These are phyloP conservation scores for Sporisorium graminicola DNA, from an alignment of 1,284 basidiomycete genomes.

Conservation along the genomic window DNA sequence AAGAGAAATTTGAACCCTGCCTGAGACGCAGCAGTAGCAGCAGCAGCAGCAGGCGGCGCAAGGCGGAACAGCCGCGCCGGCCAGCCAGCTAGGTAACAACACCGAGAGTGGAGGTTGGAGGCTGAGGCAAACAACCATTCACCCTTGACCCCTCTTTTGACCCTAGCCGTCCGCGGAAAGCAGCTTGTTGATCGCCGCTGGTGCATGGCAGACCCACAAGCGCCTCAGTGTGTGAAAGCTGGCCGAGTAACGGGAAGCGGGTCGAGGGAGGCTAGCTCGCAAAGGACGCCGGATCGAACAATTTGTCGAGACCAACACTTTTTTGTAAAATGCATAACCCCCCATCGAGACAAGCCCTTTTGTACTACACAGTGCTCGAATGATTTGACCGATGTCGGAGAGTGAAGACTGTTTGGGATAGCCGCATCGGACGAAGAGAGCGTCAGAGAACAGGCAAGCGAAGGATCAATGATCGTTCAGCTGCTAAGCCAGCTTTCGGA, in stretches of 20 bases:
- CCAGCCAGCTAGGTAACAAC: background rate
- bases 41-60: background rate
- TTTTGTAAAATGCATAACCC: background rate
- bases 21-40: background rate
- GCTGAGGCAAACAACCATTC: background rate
- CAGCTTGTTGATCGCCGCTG: background rate
- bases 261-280: background rate
- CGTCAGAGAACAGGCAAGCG: background rate
- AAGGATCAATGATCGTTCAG: background rate
- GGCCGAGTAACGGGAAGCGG: background rate
- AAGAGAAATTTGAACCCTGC: conserved; percentile 20
- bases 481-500: background rate
- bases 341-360: background rate
- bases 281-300: background rate
- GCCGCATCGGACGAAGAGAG: background rate
- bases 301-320: conserved; percentile 2
- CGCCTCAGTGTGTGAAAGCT: background rate
- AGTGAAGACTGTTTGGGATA: no score
- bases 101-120: conserved; percentile 5
- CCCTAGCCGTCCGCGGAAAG: background rate
- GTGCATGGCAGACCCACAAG: background rate
- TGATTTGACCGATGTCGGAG: background rate
- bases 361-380: no score
- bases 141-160: background rate
- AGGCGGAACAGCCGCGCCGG: no score